A percentile compares a stretch with the other conserved stretches of the same genome.
These are phyloP conservation scores for Conticribra weissflogii DNA, from an alignment of 108 stramenopile species.

Conservation along the genomic window DNA sequence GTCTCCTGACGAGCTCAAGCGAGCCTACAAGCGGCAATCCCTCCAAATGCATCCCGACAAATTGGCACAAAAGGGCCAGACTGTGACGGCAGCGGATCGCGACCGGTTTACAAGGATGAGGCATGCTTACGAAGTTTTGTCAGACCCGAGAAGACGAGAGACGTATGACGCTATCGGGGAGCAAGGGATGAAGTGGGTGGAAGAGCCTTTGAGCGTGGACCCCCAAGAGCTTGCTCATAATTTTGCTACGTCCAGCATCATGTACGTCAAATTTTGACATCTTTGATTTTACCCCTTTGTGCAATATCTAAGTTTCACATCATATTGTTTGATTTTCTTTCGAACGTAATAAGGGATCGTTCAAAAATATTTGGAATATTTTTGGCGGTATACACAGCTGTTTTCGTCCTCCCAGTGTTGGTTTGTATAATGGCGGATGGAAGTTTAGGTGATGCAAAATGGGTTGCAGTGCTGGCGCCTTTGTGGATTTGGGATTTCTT, in stretches of 20 bases:
- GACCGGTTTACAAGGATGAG: slow-evolving; percentile 92
- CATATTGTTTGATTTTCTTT: too few relatives aligned
- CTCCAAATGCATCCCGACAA: slow-evolving; percentile 98
- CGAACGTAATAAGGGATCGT: too few relatives aligned
- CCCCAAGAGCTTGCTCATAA: slow-evolving; percentile 90
- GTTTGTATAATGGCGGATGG: slow-evolving; percentile 87
- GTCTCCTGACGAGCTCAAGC: slow-evolving; percentile 85
- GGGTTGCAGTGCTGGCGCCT: slow-evolving; percentile 74
- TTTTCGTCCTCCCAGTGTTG: slow-evolving; percentile 72
- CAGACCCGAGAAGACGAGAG: slow-evolving; percentile 83
- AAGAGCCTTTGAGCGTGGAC: slow-evolving; percentile 85
- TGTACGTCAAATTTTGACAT: too few relatives aligned
- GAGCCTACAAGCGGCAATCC: slow-evolving; percentile 90
- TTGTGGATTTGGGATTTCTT: slow-evolving; percentile 85
- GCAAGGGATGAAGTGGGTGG: slow-evolving; percentile 87
- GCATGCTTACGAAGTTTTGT: slow-evolving; percentile 90
- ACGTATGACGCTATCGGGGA: slow-evolving; percentile 92
- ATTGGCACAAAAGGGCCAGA: slow-evolving; percentile 87
- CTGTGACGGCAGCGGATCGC: slow-evolving; percentile 75
- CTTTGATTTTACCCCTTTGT: too few relatives aligned
- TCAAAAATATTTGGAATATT: slow-evolving; percentile 90
- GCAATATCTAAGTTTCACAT: too few relatives aligned
- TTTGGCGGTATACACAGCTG: slow-evolving; percentile 61
- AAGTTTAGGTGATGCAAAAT: slow-evolving; percentile 64
- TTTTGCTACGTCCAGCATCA: slow-evolving; percentile 71